Evolutionary conservation across 2,329 filamentous ascomycete species (phyloP).

Genomic region (Paramyrothecium roridum): DNA sequence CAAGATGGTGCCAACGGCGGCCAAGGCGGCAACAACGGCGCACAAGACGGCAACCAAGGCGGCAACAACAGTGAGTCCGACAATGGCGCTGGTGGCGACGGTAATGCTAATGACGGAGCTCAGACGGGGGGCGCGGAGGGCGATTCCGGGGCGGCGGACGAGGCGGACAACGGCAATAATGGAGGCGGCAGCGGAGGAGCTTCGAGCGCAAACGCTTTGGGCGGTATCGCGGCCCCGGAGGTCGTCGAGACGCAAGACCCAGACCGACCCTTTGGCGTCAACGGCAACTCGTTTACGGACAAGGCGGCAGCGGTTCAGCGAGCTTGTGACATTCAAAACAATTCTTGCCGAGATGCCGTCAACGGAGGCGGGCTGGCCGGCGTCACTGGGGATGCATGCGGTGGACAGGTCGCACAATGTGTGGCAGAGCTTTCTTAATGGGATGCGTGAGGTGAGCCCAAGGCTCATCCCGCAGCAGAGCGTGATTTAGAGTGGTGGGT

Average conservation of each 20-base stretch:
- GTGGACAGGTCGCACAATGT: slow-evolving; percentile 47
- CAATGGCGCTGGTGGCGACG: slow-evolving; percentile 5
- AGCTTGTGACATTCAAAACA: slow-evolving; percentile 62
- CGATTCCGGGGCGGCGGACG: slow-evolving; percentile 4
- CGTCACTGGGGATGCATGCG: slow-evolving; percentile 48
- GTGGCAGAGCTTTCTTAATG: slow-evolving; percentile 22
- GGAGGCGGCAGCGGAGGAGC: slow-evolving; percentile 21
- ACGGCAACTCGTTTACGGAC: slow-evolving; percentile 56
- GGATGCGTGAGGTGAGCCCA: background rate
- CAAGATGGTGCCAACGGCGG: slow-evolving; percentile 5
- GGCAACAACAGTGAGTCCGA: slow-evolving; percentile 3
- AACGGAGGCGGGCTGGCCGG: slow-evolving; percentile 44
- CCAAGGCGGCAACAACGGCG: slow-evolving; percentile 4
- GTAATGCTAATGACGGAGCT: slow-evolving; percentile 7
- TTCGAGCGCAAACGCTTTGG: slow-evolving; percentile 35
- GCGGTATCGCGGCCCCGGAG: slow-evolving; percentile 48
- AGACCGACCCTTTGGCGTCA: slow-evolving; percentile 52
- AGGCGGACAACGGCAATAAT: slow-evolving; percentile 7
- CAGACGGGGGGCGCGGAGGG: slow-evolving; percentile 5
- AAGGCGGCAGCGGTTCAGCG: slow-evolving; percentile 53
- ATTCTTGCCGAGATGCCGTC: slow-evolving; percentile 53
- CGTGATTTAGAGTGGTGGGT: background rate
- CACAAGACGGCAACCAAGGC: slow-evolving; percentile 7
- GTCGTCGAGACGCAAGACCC: slow-evolving; percentile 45
- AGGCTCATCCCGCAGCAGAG: background rate